Base-by-base conservation (phyloP, 208 protist species). In the Perkinsela sp. region DNA sequence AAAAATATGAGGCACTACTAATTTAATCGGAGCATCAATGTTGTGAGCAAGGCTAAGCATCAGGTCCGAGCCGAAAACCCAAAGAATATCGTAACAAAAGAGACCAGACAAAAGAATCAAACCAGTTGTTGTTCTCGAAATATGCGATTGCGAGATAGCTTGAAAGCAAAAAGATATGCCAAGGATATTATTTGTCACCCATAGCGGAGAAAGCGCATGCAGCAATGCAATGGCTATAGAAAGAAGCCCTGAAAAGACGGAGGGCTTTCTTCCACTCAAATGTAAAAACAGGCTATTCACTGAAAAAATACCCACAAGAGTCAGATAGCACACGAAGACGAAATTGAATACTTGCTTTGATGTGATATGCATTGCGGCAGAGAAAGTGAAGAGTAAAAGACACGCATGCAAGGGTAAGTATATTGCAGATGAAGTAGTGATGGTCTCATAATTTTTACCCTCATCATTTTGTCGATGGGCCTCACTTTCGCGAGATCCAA, bases 31-130 rank as follows among this genome's bases (percentile, higher is more conserved):
- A 0, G 88, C 93, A 32, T 96, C 83, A 29, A 97, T 83, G 66
- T 80, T 84, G 48, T 83, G 94, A 1, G 93, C 94, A 0, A 97
- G 93, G 1, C 80, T 91, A 1, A 96, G 74, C 93, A 95, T 95
- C 1, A 95, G 92, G 72, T 94, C 88, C 1, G 94, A 94, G 30
- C 91, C 92, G 76, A 96, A 97, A 15, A 97, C 94, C 91, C 92
- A 96, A 71, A 95, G 96, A 40, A 97, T 93, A 76, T 97, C 94
- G 72, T 97, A 97, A 67, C 95, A 83, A 78, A 97, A 97, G 6
- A 96, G 78, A 1, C 85, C 90, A 32, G 80, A 68, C 1, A 94
- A 77, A 29, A 95, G 48, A 30, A 91, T 70, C 70, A 76, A 87
- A 15, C 81, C 83, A 13, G 78, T 85, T 16, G 67, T 31, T 74